phyloP scores from a whole-genome alignment of 106 monocot species.

The Narthecium ossifragum region DNA sequence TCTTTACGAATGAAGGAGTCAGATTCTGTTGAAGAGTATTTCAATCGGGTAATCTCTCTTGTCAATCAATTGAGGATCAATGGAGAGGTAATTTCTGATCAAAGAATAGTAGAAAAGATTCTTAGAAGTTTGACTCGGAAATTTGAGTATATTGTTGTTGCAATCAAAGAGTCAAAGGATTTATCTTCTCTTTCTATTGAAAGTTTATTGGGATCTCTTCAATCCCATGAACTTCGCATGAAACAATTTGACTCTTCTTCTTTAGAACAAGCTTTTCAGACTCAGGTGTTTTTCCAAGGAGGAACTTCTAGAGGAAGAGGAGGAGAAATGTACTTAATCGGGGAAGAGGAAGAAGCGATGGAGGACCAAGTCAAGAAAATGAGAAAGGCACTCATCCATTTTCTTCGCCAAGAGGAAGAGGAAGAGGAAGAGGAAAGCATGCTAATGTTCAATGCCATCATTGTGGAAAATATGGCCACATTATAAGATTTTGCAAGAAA shows the following conservation, averaged over 20 bases:
- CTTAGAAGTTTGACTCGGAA: neutral
- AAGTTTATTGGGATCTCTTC: neutral
- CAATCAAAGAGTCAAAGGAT: neutral
- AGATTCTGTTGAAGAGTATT: no score
- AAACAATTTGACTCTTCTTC: neutral
- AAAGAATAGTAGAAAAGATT: constrained; percentile 1
- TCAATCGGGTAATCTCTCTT: no score
- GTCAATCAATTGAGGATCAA: no score
- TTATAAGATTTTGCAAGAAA: neutral
- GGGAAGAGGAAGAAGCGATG: neutral
- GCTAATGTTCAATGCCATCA: neutral
- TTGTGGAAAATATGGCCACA: neutral
- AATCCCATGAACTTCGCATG: neutral
- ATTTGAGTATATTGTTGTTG: neutral
- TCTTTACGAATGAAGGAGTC: no score
- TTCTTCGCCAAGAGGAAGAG: neutral
- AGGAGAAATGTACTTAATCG: neutral
- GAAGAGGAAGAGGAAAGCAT: neutral
- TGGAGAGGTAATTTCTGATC: no score
- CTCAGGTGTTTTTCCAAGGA: neutral
- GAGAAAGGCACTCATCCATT: neutral
- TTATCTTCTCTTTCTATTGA: neutral
- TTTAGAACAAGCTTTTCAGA: neutral
- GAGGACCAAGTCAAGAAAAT: neutral
- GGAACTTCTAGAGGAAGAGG: neutral